Evolutionary conservation across 1,139 yeast genomes (phyloP).

Genomic region (Petasospora fabianii): DNA sequence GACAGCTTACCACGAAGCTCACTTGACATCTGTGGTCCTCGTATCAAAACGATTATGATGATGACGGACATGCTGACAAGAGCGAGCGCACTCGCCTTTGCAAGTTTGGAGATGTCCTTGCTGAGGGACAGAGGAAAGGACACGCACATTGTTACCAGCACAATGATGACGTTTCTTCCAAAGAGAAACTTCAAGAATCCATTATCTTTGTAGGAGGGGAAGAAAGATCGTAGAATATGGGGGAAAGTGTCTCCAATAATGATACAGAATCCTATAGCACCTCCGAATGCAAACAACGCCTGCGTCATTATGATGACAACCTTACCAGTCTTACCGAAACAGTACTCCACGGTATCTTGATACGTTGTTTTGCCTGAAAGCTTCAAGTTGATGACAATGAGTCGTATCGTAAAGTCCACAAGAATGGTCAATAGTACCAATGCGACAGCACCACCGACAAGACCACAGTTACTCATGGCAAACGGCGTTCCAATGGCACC

Average conservation of each 20-base stretch:
- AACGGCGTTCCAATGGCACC: slow-evolving; percentile 94
- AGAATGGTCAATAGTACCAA: slow-evolving; percentile 59
- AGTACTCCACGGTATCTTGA: slow-evolving; percentile 79
- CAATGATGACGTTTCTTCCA: slow-evolving; percentile 63
- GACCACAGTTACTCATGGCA: slow-evolving; percentile 78
- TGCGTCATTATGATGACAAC: slow-evolving; percentile 68
- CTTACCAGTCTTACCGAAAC: slow-evolving; percentile 75
- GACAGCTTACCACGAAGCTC: slow-evolving; percentile 47
- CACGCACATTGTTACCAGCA: slow-evolving; percentile 63
- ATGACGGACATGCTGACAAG: slow-evolving; percentile 79
- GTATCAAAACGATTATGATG: slow-evolving; percentile 63
- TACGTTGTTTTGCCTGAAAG: slow-evolving; percentile 73
- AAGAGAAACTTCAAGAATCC: slow-evolving; percentile 49
- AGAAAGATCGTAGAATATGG: slow-evolving; percentile 70
- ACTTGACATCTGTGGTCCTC: slow-evolving; percentile 63
- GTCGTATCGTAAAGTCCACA: slow-evolving; percentile 83
- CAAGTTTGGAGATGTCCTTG: slow-evolving; percentile 78
- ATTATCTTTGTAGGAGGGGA: slow-evolving; percentile 46
- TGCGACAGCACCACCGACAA: slow-evolving; percentile 66
- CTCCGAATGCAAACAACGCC: slow-evolving; percentile 90
- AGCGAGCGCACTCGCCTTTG: slow-evolving; percentile 87
- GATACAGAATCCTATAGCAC: slow-evolving; percentile 90
- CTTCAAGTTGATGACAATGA: slow-evolving; percentile 81
- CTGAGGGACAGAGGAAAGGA: slow-evolving; percentile 83
- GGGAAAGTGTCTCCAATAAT: slow-evolving; percentile 95